These are phyloP conservation scores for Ogataea nitratoaversa DNA, from an alignment of 805 yeast genomes.

Conservation along the genomic window DNA sequence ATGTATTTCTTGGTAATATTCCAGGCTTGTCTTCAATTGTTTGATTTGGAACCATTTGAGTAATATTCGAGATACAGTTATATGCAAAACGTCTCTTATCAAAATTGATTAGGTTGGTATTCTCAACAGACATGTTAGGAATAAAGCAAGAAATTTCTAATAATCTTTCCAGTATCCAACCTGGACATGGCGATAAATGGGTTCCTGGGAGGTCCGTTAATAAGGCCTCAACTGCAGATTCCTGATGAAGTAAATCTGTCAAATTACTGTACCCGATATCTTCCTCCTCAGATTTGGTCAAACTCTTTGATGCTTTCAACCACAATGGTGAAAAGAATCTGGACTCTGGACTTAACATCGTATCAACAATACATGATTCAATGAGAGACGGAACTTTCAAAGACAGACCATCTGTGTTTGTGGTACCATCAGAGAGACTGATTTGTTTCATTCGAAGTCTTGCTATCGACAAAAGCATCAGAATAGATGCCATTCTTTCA, in stretches of 20 bases:
- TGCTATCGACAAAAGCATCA: conserved; percentile 61
- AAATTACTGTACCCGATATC: conserved; percentile 11
- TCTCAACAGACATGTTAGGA: conserved; percentile 70
- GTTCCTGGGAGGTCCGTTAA: conserved; percentile 11
- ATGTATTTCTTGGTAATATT: conserved; percentile 31
- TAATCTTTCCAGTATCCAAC: conserved; percentile 83
- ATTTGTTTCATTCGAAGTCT: conserved; percentile 62
- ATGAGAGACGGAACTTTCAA: conserved; percentile 76
- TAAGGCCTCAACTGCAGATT: conserved; percentile 6
- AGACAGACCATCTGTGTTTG: conserved; percentile 20
- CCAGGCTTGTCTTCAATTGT: conserved; percentile 14
- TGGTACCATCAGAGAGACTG: conserved; percentile 36
- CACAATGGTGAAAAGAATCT: conserved; percentile 66
- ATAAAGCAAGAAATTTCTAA: conserved; percentile 71
- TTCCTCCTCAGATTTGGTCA: conserved; percentile 1
- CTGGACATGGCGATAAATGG: conserved; percentile 77
- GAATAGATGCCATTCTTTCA: conserved; percentile 62
- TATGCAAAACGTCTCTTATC: conserved; percentile 74
- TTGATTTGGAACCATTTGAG: conserved; percentile 38
- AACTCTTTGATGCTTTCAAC: conserved; percentile 49
- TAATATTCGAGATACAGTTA: conserved; percentile 53
- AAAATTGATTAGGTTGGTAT: conserved; percentile 69
- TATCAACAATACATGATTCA: conserved; percentile 72
- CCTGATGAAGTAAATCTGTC: conserved; percentile 30
- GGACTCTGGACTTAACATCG: conserved; percentile 77